Conservation (phyloP, 2,329 filamentous ascomycete genomes). For the Fusarium domesticum region DNA sequence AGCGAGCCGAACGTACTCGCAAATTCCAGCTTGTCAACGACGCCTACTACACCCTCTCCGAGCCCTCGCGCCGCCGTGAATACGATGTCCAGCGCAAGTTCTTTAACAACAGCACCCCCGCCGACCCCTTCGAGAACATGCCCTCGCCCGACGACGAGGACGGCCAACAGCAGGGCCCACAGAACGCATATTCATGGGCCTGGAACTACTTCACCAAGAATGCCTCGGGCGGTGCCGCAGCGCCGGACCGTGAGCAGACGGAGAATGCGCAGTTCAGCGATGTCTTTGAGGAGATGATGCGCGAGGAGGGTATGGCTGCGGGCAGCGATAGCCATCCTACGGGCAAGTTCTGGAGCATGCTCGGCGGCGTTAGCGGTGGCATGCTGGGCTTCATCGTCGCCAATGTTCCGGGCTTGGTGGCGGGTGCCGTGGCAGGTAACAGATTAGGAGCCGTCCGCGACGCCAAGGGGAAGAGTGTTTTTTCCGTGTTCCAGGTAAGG, state of each 20-base stretch:
- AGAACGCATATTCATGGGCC: slow-evolving; percentile 71
- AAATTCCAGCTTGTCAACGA: slow-evolving; percentile 91
- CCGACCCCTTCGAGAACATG: slow-evolving; percentile 46
- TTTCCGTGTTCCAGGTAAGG: slow-evolving; percentile 70
- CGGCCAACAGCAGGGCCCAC: slow-evolving; percentile 41
- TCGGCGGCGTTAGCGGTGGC: slow-evolving; percentile 83
- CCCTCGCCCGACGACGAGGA: slow-evolving; percentile 34
- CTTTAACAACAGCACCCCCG: slow-evolving; percentile 30
- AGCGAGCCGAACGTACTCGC: slow-evolving; percentile 76
- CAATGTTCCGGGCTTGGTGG: slow-evolving; percentile 84
- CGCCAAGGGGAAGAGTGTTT: slow-evolving; percentile 91
- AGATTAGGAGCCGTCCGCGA: slow-evolving; percentile 86
- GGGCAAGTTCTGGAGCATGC: slow-evolving; percentile 77
- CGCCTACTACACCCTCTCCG: slow-evolving; percentile 88
- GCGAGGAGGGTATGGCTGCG: slow-evolving; percentile 80
- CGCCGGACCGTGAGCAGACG: slow-evolving; percentile 47
- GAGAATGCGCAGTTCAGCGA: slow-evolving; percentile 82
- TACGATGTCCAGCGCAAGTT: slow-evolving; percentile 68
- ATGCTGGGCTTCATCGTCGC: slow-evolving; percentile 93
- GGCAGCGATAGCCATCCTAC: slow-evolving; percentile 58
- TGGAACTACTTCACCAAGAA: slow-evolving; percentile 57
- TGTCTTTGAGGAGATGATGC: slow-evolving; percentile 86
- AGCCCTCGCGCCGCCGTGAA: slow-evolving; percentile 70
- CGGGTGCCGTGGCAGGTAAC: slow-evolving; percentile 90
- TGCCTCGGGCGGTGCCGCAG: slow-evolving; percentile 18